Conservation (phyloP, 2,329 filamentous ascomycete species). For the Berkeleyomyces basicola region DNA sequence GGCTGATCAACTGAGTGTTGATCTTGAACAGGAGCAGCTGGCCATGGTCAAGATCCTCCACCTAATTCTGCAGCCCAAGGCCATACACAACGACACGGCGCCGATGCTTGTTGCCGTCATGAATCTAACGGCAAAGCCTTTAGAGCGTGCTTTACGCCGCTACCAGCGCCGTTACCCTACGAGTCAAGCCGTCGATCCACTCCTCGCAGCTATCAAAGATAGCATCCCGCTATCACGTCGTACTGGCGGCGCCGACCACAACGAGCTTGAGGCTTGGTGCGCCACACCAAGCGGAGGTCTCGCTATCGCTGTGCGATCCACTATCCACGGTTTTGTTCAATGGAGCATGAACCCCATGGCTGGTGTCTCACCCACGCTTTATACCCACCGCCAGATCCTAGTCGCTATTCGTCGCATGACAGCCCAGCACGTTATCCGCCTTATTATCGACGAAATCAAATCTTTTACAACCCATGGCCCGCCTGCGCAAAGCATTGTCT, state of each 20-base stretch:
- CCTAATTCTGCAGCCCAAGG: conserved; percentile 51
- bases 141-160: conserved; percentile 49
- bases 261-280: conserved; percentile 54
- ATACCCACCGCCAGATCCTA: conserved; percentile 56
- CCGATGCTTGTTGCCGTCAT: conserved; percentile 56
- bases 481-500: conserved; percentile 37
- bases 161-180: conserved; percentile 50
- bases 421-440: conserved; percentile 33
- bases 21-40: conserved; percentile 45
- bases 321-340: conserved; percentile 43
- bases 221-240: conserved; percentile 42
- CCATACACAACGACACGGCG: conserved; percentile 54
- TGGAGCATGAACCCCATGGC: conserved; percentile 46
- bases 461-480: conserved; percentile 31
- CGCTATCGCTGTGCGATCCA: conserved; percentile 39
- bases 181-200: conserved; percentile 51
- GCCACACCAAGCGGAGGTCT: conserved; percentile 39
- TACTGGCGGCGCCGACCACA: conserved; percentile 43
- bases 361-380: conserved; percentile 43
- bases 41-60: conserved; percentile 56
- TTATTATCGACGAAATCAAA: conserved; percentile 48
- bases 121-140: conserved; percentile 50
- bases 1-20: conserved; percentile 50
- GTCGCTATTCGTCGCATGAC: conserved; percentile 23
- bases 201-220: conserved; percentile 48